These are phyloP conservation scores for Cryptosporidium tyzzeri DNA, from an alignment of 169 alveolate species.

Conservation along the genomic window DNA sequence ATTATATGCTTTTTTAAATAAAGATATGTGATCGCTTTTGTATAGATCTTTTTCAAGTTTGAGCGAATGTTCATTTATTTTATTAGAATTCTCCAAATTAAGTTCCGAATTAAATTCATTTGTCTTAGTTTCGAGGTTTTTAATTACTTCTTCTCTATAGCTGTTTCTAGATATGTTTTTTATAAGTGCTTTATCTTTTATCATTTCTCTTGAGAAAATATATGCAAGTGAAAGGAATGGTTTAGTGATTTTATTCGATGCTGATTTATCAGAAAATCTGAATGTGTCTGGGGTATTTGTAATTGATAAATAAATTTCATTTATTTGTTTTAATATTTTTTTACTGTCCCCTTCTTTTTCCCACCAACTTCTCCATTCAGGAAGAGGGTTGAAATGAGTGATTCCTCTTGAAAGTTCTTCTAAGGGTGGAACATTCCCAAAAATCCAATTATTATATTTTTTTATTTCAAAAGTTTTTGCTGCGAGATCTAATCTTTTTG, in stretches of 20 bases:
- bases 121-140: not conserved
- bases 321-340: conserved; percentile 6
- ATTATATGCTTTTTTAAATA: conserved; percentile 49
- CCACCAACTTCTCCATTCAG: conserved; percentile 74
- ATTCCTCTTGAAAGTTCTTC: conserved; percentile 42
- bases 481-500: conserved; percentile 42
- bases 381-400: conserved; percentile 5
- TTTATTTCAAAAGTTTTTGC: conserved; percentile 18
- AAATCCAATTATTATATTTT: conserved; percentile 43
- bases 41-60: not conserved
- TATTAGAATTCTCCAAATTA: not conserved
- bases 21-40: not conserved
- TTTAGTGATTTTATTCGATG: conserved; percentile 9
- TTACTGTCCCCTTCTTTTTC: conserved; percentile 23
- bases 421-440: conserved; percentile 59
- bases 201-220: conserved; percentile 54
- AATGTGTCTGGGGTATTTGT: conserved; percentile 38
- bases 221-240: conserved; percentile 47
- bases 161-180: not conserved
- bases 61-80: not conserved
- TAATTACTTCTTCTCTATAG: conserved; percentile 6
- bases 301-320: conserved; percentile 4
- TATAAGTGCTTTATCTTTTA: conserved; percentile 18
- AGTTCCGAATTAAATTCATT: not conserved
- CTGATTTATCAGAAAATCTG: conserved; percentile 16